Evolutionary conservation across 768 basidiomycete species (phyloP).

Genomic region (Pisolithus marmoratus): DNA sequence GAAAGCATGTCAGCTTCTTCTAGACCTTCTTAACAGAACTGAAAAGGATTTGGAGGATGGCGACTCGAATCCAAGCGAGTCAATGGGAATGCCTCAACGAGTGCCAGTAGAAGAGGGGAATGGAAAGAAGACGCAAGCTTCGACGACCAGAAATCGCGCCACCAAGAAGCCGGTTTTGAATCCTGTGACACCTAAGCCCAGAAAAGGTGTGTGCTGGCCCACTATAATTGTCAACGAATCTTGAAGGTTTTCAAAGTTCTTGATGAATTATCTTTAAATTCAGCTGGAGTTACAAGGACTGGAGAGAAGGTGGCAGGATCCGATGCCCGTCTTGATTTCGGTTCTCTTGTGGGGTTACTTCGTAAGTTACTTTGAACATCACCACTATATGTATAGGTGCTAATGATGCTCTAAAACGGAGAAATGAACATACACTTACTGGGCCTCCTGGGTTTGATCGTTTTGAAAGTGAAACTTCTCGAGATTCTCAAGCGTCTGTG

Average conservation of each 20-base stretch:
- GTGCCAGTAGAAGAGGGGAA: constrained; percentile 1
- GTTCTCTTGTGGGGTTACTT: constrained; percentile 40
- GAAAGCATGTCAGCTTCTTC: constrained; percentile 47
- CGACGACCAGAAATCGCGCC: constrained; percentile 4
- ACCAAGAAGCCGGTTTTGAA: constrained; percentile 10
- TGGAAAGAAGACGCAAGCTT: constrained; percentile 17
- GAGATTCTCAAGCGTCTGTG: constrained; percentile 58
- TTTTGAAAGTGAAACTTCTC: constrained; percentile 64
- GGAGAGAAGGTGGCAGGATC: constrained; percentile 1
- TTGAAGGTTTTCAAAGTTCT: constrained; percentile 4
- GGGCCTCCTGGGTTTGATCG: constrained; percentile 59
- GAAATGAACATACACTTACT: constrained; percentile 57
- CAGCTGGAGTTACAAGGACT: constrained; percentile 4
- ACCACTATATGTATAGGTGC: neutral
- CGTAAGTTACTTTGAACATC: constrained; percentile 35
- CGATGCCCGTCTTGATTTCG: constrained; percentile 18
- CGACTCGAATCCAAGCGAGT: constrained; percentile 18
- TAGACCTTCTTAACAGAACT: constrained; percentile 25
- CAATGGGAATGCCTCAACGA: constrained; percentile 18
- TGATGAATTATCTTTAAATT: constrained; percentile 14
- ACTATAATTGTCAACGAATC: neutral
- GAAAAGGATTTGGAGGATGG: constrained; percentile 8
- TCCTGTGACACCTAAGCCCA: constrained; percentile 42
- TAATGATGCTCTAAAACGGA: constrained; percentile 17
- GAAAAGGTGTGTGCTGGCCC: constrained; percentile 29